Evolutionary conservation across 306 rosid genomes (phyloP).

Genomic region (Trichosanthes cucumerina): DNA sequence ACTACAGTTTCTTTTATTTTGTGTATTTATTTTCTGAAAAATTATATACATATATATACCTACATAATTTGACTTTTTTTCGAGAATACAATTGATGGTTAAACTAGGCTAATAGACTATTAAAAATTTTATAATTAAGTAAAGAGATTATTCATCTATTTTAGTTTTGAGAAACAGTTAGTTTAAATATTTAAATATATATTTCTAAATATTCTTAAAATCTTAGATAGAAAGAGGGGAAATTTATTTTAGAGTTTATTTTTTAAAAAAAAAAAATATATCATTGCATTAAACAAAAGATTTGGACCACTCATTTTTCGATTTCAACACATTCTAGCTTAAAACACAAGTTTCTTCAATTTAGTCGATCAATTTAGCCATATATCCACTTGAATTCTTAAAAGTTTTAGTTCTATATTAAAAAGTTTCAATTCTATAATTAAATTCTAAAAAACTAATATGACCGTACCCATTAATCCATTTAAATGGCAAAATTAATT

Average conservation of each 20-base stretch:
- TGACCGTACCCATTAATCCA: too few species aligned
- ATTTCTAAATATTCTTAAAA: too few species aligned
- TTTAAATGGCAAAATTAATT: too few species aligned
- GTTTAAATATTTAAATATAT: neutral
- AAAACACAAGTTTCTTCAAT: neutral
- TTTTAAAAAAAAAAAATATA: neutral
- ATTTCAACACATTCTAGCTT: neutral
- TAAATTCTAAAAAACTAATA: too few species aligned
- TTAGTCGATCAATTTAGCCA: neutral
- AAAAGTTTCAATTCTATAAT: neutral
- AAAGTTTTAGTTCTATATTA: too few species aligned
- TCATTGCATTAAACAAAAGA: neutral
- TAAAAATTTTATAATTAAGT: too few species aligned
- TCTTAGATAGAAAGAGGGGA: neutral
- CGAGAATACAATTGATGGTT: too few species aligned
- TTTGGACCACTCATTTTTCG: neutral
- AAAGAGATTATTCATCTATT: neutral
- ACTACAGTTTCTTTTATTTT: neutral
- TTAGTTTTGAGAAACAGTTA: neutral
- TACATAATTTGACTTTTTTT: too few species aligned
- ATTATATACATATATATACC: neutral
- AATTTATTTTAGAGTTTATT: neutral
- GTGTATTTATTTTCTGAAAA: neutral
- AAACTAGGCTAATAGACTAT: too few species aligned
- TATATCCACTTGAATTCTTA: too few species aligned